Base-by-base conservation (phyloP, 75 land plant genomes). In the Adiantum capillusveneris region DNA sequence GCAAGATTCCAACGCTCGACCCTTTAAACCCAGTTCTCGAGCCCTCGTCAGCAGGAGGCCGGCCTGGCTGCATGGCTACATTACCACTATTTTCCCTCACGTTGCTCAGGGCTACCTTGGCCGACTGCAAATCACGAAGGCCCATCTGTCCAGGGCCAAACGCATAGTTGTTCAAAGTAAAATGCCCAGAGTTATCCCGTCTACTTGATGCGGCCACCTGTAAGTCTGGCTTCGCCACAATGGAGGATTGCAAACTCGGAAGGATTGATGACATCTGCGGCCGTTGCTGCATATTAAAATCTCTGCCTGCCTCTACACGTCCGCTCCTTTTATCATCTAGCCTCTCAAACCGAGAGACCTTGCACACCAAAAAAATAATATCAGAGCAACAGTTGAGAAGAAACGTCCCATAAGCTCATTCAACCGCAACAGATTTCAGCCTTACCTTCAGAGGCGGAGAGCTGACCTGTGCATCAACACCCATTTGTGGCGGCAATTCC, bases 41-140 rank as follows among this genome's bases (percentile, higher is more conserved):
- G 24, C 79, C 79, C 58, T 76, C 79, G 61, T 76, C 79, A 12
- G 79, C 78, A 2, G 79, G 53, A 22, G 78, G 78, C n/a, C n/a
- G n/a, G n/a, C n/a, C n/a, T n/a, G n/a, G n/a, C n/a, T n/a, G n/a
- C n/a, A n/a, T n/a, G n/a, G n/a, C n/a, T n/a, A n/a, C n/a, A n/a
- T n/a, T n/a, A n/a, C n/a, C n/a, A n/a, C n/a, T n/a, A n/a, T 41
- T 9, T 9, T 41, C 43, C 43, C 14, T 41, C 43, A 9, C 43
- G 43, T 9, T 9, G 12, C 9, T 41, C 14, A 9, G 14, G 14
- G 14, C 43, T 14, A 41, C 12, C 43, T 41, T 41, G 9, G 43
- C 14, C 43, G 9, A 14, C 12, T 41, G 43, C 43, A 9, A 14
- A 41, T 9, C 43, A 9, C 43, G 43, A 41, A 41, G 9, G 43